Conservation (phyloP, 2,329 filamentous ascomycete genomes). For the Trichoderma aggressivum region DNA sequence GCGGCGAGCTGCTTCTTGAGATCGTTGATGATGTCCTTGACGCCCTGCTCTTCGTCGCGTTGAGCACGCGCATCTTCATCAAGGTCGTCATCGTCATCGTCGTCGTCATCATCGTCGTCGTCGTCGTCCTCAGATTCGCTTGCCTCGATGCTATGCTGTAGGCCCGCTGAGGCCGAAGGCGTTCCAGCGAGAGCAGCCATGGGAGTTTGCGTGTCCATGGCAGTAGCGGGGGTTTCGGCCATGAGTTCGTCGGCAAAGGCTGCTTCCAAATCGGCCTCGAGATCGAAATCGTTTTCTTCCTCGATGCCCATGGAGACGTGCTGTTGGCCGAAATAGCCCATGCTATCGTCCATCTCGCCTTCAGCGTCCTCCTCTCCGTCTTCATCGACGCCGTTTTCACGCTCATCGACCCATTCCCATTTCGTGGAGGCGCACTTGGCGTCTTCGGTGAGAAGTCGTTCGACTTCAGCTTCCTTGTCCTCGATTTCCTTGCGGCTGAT, state of each 20-base stretch:
- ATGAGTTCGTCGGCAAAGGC: slow-evolving; percentile 44
- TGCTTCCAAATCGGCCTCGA: slow-evolving; percentile 56
- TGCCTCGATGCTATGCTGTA: slow-evolving; percentile 45
- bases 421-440: slow-evolving; percentile 55
- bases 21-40: slow-evolving; percentile 53
- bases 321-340: slow-evolving; percentile 37
- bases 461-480: slow-evolving; percentile 76
- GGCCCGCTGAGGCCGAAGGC: slow-evolving; percentile 34
- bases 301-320: slow-evolving; percentile 30
- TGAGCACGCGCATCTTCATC: slow-evolving; percentile 52
- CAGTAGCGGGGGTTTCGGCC: slow-evolving; percentile 42
- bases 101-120: slow-evolving; percentile 41
- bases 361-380: slow-evolving; percentile 49
- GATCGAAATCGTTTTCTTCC: slow-evolving; percentile 47
- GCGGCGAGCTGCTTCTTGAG: slow-evolving; percentile 50
- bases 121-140: slow-evolving; percentile 41
- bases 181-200: slow-evolving; percentile 44
- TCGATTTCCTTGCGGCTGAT: slow-evolving; percentile 81
- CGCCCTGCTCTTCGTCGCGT: slow-evolving; percentile 50
- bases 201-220: slow-evolving; percentile 45
- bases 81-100: slow-evolving; percentile 47
- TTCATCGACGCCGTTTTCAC: slow-evolving; percentile 38
- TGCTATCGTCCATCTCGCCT: slow-evolving; percentile 47
- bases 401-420: slow-evolving; percentile 63
- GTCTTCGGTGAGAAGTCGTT: slow-evolving; percentile 69